Evolutionary conservation across 495 filamentous ascomycete species (phyloP), one percentile per base, ranked within the genome.

Genomic region (Hamigera avellanea): DNA sequence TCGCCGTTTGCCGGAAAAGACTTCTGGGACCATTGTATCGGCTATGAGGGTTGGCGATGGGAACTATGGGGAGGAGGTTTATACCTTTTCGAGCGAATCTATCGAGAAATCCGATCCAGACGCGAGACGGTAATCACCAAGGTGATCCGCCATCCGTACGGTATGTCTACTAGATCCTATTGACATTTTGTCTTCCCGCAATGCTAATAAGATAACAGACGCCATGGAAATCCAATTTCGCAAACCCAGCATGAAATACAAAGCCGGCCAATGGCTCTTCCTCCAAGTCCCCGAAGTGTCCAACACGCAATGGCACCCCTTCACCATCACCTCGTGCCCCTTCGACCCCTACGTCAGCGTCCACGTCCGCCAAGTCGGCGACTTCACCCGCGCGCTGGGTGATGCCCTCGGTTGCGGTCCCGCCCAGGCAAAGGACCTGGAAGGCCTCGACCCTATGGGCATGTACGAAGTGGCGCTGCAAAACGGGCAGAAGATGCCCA

Each of bases 311-410:
- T 99, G 91, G 91, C 91, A 99, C 61, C 91, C 91, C 12, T 99
- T 96, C 57, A 99, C 91, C 54, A 99, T 99, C 64, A 99, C 91
- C 8, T 96, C 93, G 34, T 96, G 93, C 59, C 91, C 93, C 16
- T 86, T 83, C 49, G 91, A 99, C 46, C 79, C 82, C 2, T 95
- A 98, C 59, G 73, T 96, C 50, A 91, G 83, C 35, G 72, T 98
- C 15, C 91, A 98, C 54, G 78, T 98, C 40, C 83, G 89, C 32
- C 91, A 96, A 69, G 87, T 96, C 8, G 91, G 91, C 37, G 91
- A 98, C 57, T 98, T 91, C 59, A 98, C 93, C 10, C 77, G 76
- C 38, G 73, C 75, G 1, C 73, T 98, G 10, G 93, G 84, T 52
- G 82, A 95, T 47, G 79, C 87, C n/a, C 77, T 98, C 35, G 91